Conservation (phyloP, 2,329 filamentous ascomycete genomes). For the Ceratocystiopsis minuta region DNA sequence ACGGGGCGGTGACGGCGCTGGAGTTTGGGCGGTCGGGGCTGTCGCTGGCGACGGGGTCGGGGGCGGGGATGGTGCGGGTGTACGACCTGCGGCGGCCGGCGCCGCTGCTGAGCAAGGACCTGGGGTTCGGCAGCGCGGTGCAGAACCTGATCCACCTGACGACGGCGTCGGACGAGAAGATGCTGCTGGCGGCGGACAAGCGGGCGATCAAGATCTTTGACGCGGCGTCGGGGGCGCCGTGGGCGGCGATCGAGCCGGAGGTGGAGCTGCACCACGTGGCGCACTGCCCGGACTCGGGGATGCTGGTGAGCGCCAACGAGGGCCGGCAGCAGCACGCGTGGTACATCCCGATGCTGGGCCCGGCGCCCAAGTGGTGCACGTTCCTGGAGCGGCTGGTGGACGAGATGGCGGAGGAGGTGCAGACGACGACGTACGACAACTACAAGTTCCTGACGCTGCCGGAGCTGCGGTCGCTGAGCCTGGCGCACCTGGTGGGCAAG, state of each 20-base stretch:
- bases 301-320: slow-evolving; percentile 94
- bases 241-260: slow-evolving; percentile 88
- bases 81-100: slow-evolving; percentile 83
- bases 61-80: slow-evolving; percentile 69
- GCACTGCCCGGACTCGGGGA: slow-evolving; percentile 81
- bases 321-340: slow-evolving; percentile 82
- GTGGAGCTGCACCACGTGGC: slow-evolving; percentile 92
- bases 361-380: slow-evolving; percentile 85
- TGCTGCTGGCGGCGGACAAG: slow-evolving; percentile 84
- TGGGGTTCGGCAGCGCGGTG: slow-evolving; percentile 86
- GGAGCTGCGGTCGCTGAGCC: slow-evolving; percentile 67
- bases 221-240: slow-evolving; percentile 60
- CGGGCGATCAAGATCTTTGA: slow-evolving; percentile 97
- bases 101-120: slow-evolving; percentile 77
- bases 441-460: slow-evolving; percentile 92
- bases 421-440: slow-evolving; percentile 84
- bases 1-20: slow-evolving; percentile 66
- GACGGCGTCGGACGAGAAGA: slow-evolving; percentile 58
- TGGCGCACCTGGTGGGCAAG: slow-evolving; percentile 79
- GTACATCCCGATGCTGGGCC: slow-evolving; percentile 33
- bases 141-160: slow-evolving; percentile 64
- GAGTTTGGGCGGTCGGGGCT: slow-evolving; percentile 74
- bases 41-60: slow-evolving; percentile 73
- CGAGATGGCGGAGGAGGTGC: slow-evolving; percentile 80
- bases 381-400: slow-evolving; percentile 97